A percentile compares a stretch with the other conserved stretches of the same genome.
phyloP scores from a whole-genome alignment of 495 filamentous ascomycete genomes.

The Cladorrhinum samala region DNA sequence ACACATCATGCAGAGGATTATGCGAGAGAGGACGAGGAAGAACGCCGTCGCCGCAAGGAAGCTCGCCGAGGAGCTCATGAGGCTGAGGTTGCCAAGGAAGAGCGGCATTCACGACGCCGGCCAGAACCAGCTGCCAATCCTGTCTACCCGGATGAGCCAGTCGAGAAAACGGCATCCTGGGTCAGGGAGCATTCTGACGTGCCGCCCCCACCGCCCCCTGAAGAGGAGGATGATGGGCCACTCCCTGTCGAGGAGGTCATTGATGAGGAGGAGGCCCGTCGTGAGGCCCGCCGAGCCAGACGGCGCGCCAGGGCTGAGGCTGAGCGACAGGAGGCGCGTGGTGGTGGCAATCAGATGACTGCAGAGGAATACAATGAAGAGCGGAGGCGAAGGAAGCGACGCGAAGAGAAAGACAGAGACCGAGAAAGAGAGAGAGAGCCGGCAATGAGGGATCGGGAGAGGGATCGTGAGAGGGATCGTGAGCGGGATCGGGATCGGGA shows the following conservation, averaged over 20 bases:
- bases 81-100: constrained; percentile 17
- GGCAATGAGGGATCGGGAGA: constrained; percentile 25
- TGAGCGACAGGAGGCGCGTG: constrained; percentile 8
- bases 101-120: constrained; percentile 18
- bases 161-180: constrained; percentile 52
- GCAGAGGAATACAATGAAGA: constrained; percentile 36
- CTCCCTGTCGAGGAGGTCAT: constrained; percentile 20
- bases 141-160: constrained; percentile 47
- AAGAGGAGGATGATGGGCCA: constrained; percentile 15
- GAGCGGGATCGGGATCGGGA: constrained; percentile 16
- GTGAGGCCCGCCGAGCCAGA: constrained; percentile 37
- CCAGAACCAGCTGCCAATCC: constrained; percentile 22
- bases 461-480: constrained; percentile 14
- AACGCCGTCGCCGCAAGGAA: constrained; percentile 45
- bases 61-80: constrained; percentile 39
- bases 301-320: constrained; percentile 39
- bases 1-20: constrained; percentile 10
- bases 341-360: constrained; percentile 5
- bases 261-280: constrained; percentile 43
- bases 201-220: constrained; percentile 43
- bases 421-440: neutral
- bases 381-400: constrained; percentile 37
- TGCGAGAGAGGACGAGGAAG: constrained; percentile 37
- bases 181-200: constrained; percentile 55
- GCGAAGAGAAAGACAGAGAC: constrained; percentile 28